Percentiles rank a stretch among this genome's conserved stretches.
Conservation (phyloP, 768 basidiomycete species). For the Suillus ampliporus region DNA sequence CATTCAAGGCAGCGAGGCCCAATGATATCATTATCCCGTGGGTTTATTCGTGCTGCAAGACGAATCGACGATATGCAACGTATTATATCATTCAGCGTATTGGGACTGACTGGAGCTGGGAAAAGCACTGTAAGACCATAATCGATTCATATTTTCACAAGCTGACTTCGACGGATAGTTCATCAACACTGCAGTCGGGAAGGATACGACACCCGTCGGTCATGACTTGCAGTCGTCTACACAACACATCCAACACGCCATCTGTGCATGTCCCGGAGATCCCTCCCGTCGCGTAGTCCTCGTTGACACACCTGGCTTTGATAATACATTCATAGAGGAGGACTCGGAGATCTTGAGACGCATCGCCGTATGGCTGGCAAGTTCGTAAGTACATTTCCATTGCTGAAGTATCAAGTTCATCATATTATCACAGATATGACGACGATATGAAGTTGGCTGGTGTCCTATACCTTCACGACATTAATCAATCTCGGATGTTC, state of each 20-base stretch:
- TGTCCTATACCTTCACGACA: constrained; percentile 42
- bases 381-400: constrained; percentile 26
- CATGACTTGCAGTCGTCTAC: constrained; percentile 31
- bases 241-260: constrained; percentile 21
- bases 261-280: constrained; percentile 22
- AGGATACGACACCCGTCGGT: background rate
- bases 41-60: background rate
- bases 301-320: no score
- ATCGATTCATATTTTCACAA: no score
- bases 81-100: no score
- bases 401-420: background rate
- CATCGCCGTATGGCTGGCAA: constrained; percentile 32
- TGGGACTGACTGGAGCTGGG: no score
- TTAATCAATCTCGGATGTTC: constrained; percentile 38
- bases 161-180: constrained; percentile 4
- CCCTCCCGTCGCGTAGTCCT: constrained; percentile 21
- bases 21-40: constrained; percentile 11
- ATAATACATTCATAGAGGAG: constrained; percentile 28
- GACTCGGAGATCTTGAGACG: constrained; percentile 32
- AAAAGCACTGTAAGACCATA: no score
- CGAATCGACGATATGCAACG: no score
- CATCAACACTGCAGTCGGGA: constrained; percentile 4
- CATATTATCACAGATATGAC: constrained; percentile 25
- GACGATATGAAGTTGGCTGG: constrained; percentile 32
- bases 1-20: no score